A percentile compares a stretch with the other conserved stretches of the same genome.
These are phyloP conservation scores for Sporothrix brunneoviolacea DNA, from an alignment of 2,329 filamentous ascomycete species.

Conservation along the genomic window DNA sequence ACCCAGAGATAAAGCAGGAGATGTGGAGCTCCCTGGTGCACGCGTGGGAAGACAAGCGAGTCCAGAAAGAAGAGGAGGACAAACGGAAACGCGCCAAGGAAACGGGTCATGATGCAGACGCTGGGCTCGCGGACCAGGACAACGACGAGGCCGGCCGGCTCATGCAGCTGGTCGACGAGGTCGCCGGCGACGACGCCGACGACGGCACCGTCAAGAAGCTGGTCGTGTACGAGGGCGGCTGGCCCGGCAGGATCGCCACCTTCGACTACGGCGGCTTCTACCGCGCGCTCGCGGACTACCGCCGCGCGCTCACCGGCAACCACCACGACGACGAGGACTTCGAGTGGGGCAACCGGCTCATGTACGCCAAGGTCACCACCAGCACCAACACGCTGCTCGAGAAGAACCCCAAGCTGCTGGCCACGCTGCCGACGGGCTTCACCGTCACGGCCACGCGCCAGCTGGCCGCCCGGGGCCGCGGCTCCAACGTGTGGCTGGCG, in stretches of 20 bases:
- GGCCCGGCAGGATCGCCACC: slow-evolving; percentile 70
- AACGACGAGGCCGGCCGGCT: slow-evolving; percentile 5
- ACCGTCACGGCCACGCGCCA: slow-evolving; percentile 83
- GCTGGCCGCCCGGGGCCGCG: slow-evolving; percentile 79
- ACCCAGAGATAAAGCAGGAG: slow-evolving; percentile 12
- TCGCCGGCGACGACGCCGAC: slow-evolving; percentile 53
- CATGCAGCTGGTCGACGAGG: slow-evolving; percentile 10
- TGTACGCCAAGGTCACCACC: slow-evolving; percentile 89
- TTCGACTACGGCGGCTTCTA: slow-evolving; percentile 83
- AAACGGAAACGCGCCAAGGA: not conserved
- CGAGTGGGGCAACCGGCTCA: slow-evolving; percentile 67
- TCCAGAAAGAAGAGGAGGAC: not conserved
- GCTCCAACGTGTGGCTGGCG: slow-evolving; percentile 90
- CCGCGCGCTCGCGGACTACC: slow-evolving; percentile 61
- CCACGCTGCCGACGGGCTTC: slow-evolving; percentile 74
- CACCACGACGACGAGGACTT: slow-evolving; percentile 5
- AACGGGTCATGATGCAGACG: not conserved
- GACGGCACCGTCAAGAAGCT: slow-evolving; percentile 62
- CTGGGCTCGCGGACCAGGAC: not conserved
- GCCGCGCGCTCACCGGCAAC: slow-evolving; percentile 37
- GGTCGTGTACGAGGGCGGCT: slow-evolving; percentile 60
- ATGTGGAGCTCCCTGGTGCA: slow-evolving; percentile 17
- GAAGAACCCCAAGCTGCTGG: slow-evolving; percentile 75
- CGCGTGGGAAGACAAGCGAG: slow-evolving; percentile 4
- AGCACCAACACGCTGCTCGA: slow-evolving; percentile 92